Conservation (phyloP, 805 yeast species). For the Isabelozyma heimii region DNA sequence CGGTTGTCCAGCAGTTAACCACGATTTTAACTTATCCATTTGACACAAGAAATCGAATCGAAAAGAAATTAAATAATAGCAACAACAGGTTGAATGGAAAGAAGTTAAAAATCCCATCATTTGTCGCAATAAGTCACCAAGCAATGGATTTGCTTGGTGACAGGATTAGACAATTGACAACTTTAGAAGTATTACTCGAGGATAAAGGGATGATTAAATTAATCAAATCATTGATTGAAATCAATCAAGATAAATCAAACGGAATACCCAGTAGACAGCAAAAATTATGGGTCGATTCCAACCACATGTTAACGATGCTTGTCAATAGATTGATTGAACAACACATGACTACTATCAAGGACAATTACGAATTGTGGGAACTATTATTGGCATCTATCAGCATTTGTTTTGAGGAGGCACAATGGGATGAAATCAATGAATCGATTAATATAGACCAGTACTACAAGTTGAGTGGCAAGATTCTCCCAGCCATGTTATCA, state of each 20-base stretch:
- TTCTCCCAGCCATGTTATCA: constrained; percentile 39
- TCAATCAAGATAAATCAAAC: constrained; percentile 43
- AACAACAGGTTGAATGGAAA: constrained; percentile 26
- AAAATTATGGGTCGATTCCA: constrained; percentile 57
- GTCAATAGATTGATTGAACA: constrained; percentile 26
- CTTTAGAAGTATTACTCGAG: constrained; percentile 34
- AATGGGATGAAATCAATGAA: constrained; percentile 31
- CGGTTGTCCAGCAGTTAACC: constrained; percentile 53
- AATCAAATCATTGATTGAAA: constrained; percentile 50
- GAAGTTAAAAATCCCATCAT: constrained; percentile 55
- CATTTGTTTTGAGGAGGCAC: constrained; percentile 35
- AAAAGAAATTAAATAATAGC: constrained; percentile 42
- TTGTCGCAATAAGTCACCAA: constrained; percentile 54
- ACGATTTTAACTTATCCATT: constrained; percentile 57
- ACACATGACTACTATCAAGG: constrained; percentile 6
- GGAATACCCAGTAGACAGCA: constrained; percentile 23
- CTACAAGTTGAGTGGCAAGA: constrained; percentile 31
- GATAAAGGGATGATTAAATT: constrained; percentile 48
- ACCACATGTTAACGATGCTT: constrained; percentile 36
- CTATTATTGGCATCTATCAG: constrained; percentile 40
- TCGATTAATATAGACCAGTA: constrained; percentile 46
- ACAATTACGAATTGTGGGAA: constrained; percentile 33
- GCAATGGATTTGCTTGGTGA: constrained; percentile 41
- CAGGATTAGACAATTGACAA: constrained; percentile 28
- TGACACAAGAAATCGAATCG: constrained; percentile 56